A percentile compares a stretch with the other conserved stretches of the same genome.
Conservation (phyloP, 495 filamentous ascomycete genomes). For the Neurospora pannonica region DNA sequence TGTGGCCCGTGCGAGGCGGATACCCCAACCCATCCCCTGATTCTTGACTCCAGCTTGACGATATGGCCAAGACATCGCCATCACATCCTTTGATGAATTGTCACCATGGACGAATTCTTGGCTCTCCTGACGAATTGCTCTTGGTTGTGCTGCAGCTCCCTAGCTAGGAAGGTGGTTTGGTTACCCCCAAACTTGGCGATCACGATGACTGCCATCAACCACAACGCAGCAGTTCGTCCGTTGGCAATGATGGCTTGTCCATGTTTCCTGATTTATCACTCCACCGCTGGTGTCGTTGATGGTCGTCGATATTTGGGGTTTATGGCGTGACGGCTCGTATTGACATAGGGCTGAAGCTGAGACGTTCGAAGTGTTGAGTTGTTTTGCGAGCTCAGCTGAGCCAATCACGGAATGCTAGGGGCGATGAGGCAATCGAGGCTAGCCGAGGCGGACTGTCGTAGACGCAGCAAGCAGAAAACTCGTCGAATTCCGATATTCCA, state of each 20-base stretch:
- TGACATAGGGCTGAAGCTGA: neutral
- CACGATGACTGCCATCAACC: neutral
- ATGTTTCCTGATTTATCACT: neutral
- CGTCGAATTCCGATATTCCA: neutral
- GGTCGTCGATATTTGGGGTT: neutral
- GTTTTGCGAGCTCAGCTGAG: neutral
- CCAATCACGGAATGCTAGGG: neutral
- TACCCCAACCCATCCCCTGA: neutral
- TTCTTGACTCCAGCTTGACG: neutral
- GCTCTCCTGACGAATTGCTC: neutral
- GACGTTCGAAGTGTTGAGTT: neutral
- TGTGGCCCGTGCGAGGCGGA: neutral
- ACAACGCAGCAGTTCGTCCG: neutral
- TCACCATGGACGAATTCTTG: neutral
- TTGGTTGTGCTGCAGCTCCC: neutral
- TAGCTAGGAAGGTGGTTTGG: neutral
- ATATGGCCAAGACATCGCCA: neutral
- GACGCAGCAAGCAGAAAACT: neutral
- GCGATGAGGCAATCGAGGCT: neutral
- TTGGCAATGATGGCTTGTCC: neutral
- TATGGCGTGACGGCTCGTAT: neutral
- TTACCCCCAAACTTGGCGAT: neutral
- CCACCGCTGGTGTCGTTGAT: neutral
- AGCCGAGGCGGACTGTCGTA: neutral
- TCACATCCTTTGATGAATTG: neutral